These are phyloP conservation scores for Periconia sp. DNA, from an alignment of 2,329 filamentous ascomycete genomes.

Conservation along the genomic window DNA sequence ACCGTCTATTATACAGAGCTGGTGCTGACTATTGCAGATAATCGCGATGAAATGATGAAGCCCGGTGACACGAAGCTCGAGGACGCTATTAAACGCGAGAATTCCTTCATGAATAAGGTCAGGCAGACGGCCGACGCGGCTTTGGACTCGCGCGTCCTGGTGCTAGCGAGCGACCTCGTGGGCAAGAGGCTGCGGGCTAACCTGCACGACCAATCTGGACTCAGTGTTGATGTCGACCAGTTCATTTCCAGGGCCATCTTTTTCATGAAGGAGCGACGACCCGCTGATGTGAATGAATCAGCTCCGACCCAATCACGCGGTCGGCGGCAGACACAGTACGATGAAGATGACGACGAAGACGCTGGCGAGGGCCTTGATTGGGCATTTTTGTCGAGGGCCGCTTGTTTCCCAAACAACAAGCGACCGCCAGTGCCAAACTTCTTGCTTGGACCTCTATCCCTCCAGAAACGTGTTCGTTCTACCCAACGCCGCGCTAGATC, in stretches of 20 bases:
- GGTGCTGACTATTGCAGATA: slow-evolving; percentile 56
- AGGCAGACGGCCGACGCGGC: slow-evolving; percentile 91
- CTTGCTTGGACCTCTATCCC: slow-evolving; percentile 83
- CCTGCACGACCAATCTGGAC: slow-evolving; percentile 67
- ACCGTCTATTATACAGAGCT: too few species aligned
- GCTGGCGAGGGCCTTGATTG: slow-evolving; percentile 78
- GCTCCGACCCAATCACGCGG: slow-evolving; percentile 60
- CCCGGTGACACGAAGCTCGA: slow-evolving; percentile 69
- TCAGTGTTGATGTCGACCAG: slow-evolving; percentile 86
- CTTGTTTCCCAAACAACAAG: slow-evolving; percentile 73
- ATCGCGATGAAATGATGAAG: slow-evolving; percentile 73
- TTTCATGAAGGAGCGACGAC: slow-evolving; percentile 76
- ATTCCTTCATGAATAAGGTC: slow-evolving; percentile 70
- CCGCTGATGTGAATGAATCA: slow-evolving; percentile 52
- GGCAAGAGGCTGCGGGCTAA: slow-evolving; percentile 79
- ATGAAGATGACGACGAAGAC: slow-evolving; percentile 66
- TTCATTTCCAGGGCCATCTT: slow-evolving; percentile 89
- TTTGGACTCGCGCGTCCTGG: slow-evolving; percentile 85
- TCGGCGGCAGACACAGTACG: slow-evolving; percentile 52
- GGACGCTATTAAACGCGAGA: slow-evolving; percentile 69
- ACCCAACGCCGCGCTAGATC: slow-evolving; percentile 72
- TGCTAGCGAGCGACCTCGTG: slow-evolving; percentile 79
- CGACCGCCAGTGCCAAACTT: slow-evolving; percentile 83
- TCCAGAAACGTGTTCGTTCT: slow-evolving; percentile 82
- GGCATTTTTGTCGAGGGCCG: slow-evolving; percentile 79